Evolutionary conservation across 73 alveolate genomes (phyloP).

Genomic region (Stentor roeselii): DNA sequence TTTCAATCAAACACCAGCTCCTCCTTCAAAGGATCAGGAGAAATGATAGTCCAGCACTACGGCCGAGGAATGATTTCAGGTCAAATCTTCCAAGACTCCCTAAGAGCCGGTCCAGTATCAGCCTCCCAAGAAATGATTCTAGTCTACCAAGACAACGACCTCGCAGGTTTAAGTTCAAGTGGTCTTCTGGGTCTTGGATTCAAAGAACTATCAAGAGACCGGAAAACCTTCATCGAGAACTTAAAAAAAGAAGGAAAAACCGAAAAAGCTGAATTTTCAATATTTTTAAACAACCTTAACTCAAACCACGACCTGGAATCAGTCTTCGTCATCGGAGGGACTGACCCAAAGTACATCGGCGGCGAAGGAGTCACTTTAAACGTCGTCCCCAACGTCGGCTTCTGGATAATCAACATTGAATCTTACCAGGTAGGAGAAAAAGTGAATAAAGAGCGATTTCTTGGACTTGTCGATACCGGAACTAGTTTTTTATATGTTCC

Average conservation of each 20-base stretch:
- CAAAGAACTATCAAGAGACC: background rate
- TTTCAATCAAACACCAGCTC: background rate
- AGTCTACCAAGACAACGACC: background rate
- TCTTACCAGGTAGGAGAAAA: background rate
- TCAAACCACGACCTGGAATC: background rate
- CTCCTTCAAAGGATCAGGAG: background rate
- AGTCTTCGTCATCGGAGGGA: background rate
- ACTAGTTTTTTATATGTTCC: background rate
- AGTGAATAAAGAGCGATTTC: background rate
- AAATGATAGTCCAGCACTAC: background rate
- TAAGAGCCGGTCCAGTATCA: background rate
- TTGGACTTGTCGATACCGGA: background rate
- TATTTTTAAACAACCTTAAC: background rate
- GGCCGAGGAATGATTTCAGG: background rate
- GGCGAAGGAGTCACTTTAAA: background rate
- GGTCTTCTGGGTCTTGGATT: constrained; percentile 14
- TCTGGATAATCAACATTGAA: background rate
- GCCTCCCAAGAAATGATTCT: background rate
- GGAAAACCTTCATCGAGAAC: background rate
- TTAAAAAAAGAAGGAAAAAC: background rate
- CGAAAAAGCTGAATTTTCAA: background rate
- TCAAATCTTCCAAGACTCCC: background rate
- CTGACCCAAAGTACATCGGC: background rate
- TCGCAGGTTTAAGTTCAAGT: background rate
- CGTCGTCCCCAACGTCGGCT: background rate